These are phyloP conservation scores for Cercospora brassicicola DNA, from an alignment of 2,329 filamentous ascomycete genomes.

Conservation along the genomic window DNA sequence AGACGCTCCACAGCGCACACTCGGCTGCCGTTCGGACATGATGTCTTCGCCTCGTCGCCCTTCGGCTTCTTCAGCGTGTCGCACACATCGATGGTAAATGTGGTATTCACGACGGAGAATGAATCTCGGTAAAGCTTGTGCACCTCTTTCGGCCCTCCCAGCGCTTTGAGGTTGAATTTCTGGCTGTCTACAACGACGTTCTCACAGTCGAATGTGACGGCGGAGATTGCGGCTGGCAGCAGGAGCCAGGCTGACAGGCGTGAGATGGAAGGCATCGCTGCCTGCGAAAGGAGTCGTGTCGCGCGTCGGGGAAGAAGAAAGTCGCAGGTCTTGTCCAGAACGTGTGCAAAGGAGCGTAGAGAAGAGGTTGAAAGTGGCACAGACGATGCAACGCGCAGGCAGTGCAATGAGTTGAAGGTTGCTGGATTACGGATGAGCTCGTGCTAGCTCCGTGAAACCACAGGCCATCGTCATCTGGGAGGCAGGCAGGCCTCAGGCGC, in stretches of 20 bases:
- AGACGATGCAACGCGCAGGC: not conserved
- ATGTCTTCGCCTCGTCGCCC: slow-evolving; percentile 53
- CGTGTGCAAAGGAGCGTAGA: not conserved
- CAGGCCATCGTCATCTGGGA: not conserved
- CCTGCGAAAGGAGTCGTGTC: not conserved
- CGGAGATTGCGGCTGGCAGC: slow-evolving; percentile 39
- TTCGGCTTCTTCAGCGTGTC: slow-evolving; percentile 62
- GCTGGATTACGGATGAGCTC: not conserved
- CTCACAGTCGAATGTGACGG: slow-evolving; percentile 62
- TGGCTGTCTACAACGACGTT: slow-evolving; percentile 60
- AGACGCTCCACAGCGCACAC: slow-evolving; percentile 73
- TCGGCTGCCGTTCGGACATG: slow-evolving; percentile 68
- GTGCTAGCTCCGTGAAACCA: not conserved
- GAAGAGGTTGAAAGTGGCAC: not conserved
- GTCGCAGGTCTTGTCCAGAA: not conserved
- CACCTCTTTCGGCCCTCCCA: slow-evolving; percentile 69
- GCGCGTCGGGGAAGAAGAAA: not conserved
- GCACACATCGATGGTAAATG: slow-evolving; percentile 80
- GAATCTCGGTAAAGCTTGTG: slow-evolving; percentile 54
- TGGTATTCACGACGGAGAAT: slow-evolving; percentile 66
- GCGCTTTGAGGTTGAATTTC: slow-evolving; percentile 63
- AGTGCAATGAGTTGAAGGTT: not conserved
- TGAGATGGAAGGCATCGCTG: slow-evolving; percentile 24
- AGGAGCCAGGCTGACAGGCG: slow-evolving; percentile 29
- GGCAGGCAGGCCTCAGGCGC: not conserved